Conservation (phyloP, 768 basidiomycete species). For the Suillus variegatus region DNA sequence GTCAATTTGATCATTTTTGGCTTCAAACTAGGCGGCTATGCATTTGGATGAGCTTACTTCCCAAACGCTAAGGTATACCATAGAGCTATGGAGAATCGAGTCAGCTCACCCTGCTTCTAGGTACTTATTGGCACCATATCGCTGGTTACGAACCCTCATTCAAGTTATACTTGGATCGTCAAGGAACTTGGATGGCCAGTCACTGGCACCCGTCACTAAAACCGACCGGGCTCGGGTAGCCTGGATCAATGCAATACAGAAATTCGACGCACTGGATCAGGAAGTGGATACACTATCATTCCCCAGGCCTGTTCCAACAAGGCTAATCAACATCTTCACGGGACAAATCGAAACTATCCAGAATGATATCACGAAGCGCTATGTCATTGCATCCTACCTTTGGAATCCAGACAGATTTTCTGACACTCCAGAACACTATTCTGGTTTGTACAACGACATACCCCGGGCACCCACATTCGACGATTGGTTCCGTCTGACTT, state of each 20-base stretch:
- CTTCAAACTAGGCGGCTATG: neutral
- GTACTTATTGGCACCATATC: neutral
- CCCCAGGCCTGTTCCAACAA: neutral
- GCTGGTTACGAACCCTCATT: neutral
- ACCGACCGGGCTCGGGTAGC: neutral
- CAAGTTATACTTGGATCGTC: neutral
- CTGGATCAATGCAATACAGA: neutral
- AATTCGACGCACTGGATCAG: neutral
- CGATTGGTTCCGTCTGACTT: neutral
- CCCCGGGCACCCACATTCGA: neutral
- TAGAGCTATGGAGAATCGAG: neutral
- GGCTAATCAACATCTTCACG: constrained; percentile 1
- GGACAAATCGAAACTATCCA: neutral
- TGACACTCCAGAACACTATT: neutral
- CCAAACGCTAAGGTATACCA: neutral
- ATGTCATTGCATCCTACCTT: constrained; percentile 3
- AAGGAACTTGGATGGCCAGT: neutral
- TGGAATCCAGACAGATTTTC: constrained; percentile 1
- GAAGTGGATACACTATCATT: neutral
- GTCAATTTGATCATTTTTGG: neutral
- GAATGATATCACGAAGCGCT: neutral
- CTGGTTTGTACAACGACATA: neutral
- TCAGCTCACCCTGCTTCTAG: neutral
- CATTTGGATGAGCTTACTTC: neutral
- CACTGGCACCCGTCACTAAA: neutral